phyloP scores from a whole-genome alignment of 1,284 basidiomycete genomes.

The Ganoderma lingzhi region DNA sequence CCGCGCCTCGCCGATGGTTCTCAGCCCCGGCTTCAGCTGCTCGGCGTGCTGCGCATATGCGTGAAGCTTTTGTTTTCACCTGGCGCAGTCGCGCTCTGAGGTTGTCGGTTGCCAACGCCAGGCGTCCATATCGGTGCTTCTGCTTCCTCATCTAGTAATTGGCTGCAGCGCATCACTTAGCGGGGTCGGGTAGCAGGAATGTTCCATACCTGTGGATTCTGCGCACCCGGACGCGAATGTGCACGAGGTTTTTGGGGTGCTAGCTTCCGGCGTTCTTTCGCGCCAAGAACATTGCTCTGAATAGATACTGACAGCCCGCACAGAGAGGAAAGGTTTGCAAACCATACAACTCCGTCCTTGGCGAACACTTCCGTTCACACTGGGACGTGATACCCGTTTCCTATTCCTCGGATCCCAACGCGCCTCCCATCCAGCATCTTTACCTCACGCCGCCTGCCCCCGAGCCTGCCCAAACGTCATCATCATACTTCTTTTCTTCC shows the following conservation, averaged over 20 bases:
- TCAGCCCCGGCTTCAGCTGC: background rate
- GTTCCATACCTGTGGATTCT: background rate
- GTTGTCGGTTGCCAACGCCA: background rate
- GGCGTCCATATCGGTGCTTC: background rate
- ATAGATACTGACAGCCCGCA: slow-evolving; percentile 5
- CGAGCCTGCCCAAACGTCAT: slow-evolving; percentile 31
- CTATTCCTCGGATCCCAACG: slow-evolving; percentile 57
- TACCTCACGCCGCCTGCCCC: slow-evolving; percentile 48
- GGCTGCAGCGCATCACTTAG: background rate
- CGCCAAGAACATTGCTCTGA: background rate
- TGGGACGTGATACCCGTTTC: slow-evolving; percentile 79
- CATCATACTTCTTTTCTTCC: slow-evolving; percentile 32
- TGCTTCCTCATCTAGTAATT: background rate
- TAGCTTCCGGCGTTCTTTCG: background rate
- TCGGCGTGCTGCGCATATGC: background rate
- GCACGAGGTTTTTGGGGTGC: background rate
- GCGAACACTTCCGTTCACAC: slow-evolving; percentile 91
- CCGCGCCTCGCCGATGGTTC: background rate
- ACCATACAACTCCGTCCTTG: slow-evolving; percentile 94
- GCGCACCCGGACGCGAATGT: background rate
- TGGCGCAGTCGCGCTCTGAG: background rate
- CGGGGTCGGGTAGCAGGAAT: background rate
- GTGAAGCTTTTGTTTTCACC: background rate
- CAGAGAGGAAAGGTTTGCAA: slow-evolving; percentile 93
- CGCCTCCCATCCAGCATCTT: slow-evolving; percentile 55